Percentiles rank a stretch among this genome's conserved stretches.
Conservation (phyloP, 179 eudicot genomes). For the Corrigiola litoralis region DNA sequence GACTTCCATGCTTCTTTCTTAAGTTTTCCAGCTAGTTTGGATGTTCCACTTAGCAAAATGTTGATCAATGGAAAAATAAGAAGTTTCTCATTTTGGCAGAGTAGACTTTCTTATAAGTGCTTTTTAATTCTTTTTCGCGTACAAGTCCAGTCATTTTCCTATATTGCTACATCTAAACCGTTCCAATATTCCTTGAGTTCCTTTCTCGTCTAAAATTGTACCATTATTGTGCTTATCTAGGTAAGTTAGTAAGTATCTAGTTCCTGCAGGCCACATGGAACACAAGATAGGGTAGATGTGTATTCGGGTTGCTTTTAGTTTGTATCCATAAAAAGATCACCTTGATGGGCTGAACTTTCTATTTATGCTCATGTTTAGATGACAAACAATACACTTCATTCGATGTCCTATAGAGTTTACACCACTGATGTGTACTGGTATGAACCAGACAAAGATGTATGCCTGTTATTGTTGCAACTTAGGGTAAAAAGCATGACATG, state of each 20-base stretch:
- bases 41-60: not conserved
- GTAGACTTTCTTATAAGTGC: constrained; percentile 2
- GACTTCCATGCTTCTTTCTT: constrained; percentile 9
- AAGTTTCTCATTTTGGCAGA: constrained; percentile 15
- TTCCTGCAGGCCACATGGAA: constrained; percentile 20
- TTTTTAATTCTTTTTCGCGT: constrained; percentile 18
- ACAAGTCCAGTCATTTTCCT: constrained; percentile 25
- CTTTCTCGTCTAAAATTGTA: constrained; percentile 10
- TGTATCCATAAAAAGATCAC: not conserved
- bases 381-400: constrained; percentile 1
- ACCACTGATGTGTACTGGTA: constrained; percentile 11
- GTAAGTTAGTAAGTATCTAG: constrained; percentile 21
- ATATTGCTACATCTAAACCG: constrained; percentile 10
- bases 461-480: constrained; percentile 3
- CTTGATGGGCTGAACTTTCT: constrained; percentile 4
- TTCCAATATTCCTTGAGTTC: constrained; percentile 19
- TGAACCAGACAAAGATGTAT: not conserved
- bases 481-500: constrained; percentile 23
- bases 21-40: constrained; percentile 4
- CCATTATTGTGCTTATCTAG: constrained; percentile 24
- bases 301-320: constrained; percentile 10
- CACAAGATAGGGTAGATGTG: constrained; percentile 5
- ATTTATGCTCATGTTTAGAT: constrained; percentile 6
- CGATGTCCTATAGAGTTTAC: constrained; percentile 7
- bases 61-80: not conserved